Evolutionary conservation across 2,329 filamentous ascomycete genomes (phyloP).

Genomic region (Fusarium nygamai): DNA sequence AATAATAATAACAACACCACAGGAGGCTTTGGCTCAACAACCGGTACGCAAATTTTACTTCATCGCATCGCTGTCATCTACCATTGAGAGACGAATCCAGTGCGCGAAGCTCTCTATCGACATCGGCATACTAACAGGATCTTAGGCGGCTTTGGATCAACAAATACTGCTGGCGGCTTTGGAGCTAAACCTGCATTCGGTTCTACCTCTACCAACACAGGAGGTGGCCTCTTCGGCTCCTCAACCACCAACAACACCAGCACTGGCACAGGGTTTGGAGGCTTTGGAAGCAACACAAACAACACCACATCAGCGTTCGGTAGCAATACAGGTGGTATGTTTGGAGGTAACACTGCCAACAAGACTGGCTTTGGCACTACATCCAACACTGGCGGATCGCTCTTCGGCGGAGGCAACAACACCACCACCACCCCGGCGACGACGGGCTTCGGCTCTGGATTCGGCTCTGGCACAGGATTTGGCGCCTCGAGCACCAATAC

Average conservation of each 20-base stretch:
- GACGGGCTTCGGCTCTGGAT: conserved; percentile 51
- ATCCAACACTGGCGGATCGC: conserved; percentile 52
- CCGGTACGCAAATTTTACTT: conserved; percentile 44
- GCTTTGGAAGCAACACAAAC: conserved; percentile 50
- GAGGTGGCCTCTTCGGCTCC: conserved; percentile 58
- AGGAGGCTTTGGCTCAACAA: conserved; percentile 50
- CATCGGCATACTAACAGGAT: conserved; percentile 34
- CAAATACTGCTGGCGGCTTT: conserved; percentile 49
- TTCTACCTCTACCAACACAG: conserved; percentile 51
- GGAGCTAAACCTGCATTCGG: conserved; percentile 65
- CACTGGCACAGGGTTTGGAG: conserved; percentile 52
- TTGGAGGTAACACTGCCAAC: conserved; percentile 58
- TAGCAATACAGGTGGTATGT: conserved; percentile 58
- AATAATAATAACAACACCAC: conserved; percentile 45
- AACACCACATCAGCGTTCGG: conserved; percentile 54
- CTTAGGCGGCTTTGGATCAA: conserved; percentile 51
- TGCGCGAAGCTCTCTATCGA: conserved; percentile 4
- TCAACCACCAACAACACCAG: conserved; percentile 52
- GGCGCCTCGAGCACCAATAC: conserved; percentile 59
- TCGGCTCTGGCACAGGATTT: conserved; percentile 56
- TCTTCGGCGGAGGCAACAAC: conserved; percentile 57
- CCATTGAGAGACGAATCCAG: conserved; percentile 21
- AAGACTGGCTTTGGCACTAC: conserved; percentile 63
- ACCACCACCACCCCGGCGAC: conserved; percentile 44
- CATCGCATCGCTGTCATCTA: conserved; percentile 30